Evolutionary conservation across 1,284 basidiomycete species (phyloP).

Genomic region (Austropuccinia psidii): DNA sequence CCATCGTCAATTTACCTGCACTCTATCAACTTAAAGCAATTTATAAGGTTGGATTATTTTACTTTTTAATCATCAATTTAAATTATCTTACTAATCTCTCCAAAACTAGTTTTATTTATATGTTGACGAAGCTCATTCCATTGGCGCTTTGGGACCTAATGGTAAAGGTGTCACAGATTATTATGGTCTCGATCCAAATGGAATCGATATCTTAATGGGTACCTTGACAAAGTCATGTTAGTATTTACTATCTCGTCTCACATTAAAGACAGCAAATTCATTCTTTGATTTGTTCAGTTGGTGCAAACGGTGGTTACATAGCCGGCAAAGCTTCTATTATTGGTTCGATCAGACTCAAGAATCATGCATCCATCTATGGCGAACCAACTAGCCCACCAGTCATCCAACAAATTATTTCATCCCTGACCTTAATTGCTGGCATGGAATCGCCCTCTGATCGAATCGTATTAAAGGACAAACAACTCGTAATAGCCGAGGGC

Average conservation of each 20-base stretch:
- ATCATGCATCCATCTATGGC: constrained; percentile 78
- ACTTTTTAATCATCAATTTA: background rate
- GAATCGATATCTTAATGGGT: constrained; percentile 92
- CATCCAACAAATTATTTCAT: constrained; percentile 79
- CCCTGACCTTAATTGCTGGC: constrained; percentile 96
- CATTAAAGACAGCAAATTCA: background rate
- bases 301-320: constrained; percentile 93
- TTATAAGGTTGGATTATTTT: constrained; percentile 67
- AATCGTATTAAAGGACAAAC: constrained; percentile 57
- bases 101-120: constrained; percentile 77
- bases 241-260: background rate
- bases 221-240: constrained; percentile 80
- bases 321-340: constrained; percentile 72
- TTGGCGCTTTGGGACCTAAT: constrained; percentile 86
- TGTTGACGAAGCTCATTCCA: constrained; percentile 94
- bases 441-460: constrained; percentile 55
- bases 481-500: constrained; percentile 71
- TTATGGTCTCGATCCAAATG: constrained; percentile 73
- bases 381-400: constrained; percentile 88
- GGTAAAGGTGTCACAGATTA: constrained; percentile 95
- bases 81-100: no score
- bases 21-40: constrained; percentile 82
- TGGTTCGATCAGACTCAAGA: constrained; percentile 69
- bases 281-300: constrained; percentile 57
- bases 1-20: constrained; percentile 72